Evolutionary conservation across 495 filamentous ascomycete genomes (phyloP).

Genomic region (Neurospora tetrasperma): DNA sequence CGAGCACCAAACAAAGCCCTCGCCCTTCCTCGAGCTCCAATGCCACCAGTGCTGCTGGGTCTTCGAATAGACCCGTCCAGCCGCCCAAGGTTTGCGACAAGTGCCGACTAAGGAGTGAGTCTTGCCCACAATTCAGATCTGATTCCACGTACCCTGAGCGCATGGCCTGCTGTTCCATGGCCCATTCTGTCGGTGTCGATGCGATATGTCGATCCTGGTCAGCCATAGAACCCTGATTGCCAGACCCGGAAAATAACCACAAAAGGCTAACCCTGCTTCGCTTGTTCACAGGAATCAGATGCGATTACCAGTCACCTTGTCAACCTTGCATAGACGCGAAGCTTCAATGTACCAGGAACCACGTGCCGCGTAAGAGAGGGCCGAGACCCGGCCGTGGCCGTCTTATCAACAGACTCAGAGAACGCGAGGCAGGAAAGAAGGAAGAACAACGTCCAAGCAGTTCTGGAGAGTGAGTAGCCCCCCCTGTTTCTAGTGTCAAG

Average conservation of each 20-base stretch:
- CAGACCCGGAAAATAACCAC: not conserved
- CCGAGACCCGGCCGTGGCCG: conserved; percentile 26
- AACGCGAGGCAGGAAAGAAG: conserved; percentile 4
- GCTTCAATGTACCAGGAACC: conserved; percentile 25
- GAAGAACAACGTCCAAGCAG: not conserved
- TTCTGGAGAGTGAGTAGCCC: not conserved
- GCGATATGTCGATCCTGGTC: not conserved
- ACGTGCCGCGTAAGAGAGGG: conserved; percentile 26
- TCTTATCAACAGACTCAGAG: conserved; percentile 26
- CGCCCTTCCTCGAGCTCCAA: not conserved
- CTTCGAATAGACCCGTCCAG: not conserved
- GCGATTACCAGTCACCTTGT: conserved; percentile 25
- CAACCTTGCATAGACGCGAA: conserved; percentile 21
- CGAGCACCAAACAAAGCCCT: not conserved
- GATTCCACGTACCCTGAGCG: not conserved
- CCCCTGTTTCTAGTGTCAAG: not conserved
- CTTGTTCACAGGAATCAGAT: conserved; percentile 19
- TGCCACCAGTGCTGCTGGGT: not conserved
- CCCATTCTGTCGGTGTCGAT: not conserved
- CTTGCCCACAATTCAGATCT: not conserved
- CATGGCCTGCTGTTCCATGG: not conserved
- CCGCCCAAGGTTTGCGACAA: not conserved
- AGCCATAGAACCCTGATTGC: not conserved
- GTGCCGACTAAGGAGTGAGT: not conserved
- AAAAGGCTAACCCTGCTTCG: not conserved